Conservation (phyloP, 306 rosid genomes). For the Vachellia pachyceras region DNA sequence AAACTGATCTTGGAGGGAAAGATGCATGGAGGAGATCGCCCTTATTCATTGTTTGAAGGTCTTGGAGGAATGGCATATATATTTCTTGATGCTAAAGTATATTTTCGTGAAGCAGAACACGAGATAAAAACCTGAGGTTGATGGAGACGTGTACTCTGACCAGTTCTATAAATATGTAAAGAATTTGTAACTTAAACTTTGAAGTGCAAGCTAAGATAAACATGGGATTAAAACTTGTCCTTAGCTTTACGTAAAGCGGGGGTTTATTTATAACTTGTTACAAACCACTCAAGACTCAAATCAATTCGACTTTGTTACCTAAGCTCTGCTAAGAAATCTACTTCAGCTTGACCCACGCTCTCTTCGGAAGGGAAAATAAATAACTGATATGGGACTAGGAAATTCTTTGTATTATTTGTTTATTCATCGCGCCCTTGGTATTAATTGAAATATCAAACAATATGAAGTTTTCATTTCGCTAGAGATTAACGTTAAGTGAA, state of each 20-base stretch:
- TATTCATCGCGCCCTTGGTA: background rate
- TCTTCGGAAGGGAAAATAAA: background rate
- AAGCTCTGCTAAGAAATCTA: background rate
- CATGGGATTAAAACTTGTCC: background rate
- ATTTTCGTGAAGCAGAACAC: background rate
- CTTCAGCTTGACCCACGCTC: background rate
- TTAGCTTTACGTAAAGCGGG: too few species aligned
- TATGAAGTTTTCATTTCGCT: background rate
- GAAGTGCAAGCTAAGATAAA: slow-evolving; percentile 6
- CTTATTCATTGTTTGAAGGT: slow-evolving; percentile 80
- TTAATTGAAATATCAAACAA: background rate
- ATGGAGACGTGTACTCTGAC: background rate
- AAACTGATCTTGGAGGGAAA: slow-evolving; percentile 61
- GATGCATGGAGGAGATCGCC: slow-evolving; percentile 87
- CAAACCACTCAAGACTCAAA: background rate
- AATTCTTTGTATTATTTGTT: background rate
- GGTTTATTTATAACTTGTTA: too few species aligned
- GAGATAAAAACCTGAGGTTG: background rate
- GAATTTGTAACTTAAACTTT: background rate
- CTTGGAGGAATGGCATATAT: slow-evolving; percentile 77
- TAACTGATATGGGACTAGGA: background rate
- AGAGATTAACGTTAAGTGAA: background rate
- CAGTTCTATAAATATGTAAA: slow-evolving; percentile 22
- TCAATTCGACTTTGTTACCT: background rate
- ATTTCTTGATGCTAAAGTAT: slow-evolving; percentile 32